A percentile compares a stretch with the other conserved stretches of the same genome.
These are phyloP conservation scores for Carpinus viminea DNA, from an alignment of 306 rosid genomes.

Conservation along the genomic window DNA sequence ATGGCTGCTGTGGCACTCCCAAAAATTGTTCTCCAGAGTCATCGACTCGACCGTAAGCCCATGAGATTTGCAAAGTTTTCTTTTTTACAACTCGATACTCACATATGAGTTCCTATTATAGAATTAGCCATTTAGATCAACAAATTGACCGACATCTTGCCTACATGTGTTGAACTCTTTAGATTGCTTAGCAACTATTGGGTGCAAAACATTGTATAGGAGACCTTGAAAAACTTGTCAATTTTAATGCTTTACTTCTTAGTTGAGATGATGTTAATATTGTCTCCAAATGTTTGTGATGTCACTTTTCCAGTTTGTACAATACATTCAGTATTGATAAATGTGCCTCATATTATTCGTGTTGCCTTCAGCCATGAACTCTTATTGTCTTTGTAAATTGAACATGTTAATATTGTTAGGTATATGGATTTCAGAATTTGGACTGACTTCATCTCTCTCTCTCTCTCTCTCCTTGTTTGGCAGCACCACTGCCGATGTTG, in stretches of 20 bases:
- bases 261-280: neutral
- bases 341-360: neutral
- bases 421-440: neutral
- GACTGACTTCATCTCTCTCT: conserved; percentile 18
- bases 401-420: neutral
- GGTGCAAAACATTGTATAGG: neutral
- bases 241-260: neutral
- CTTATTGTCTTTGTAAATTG: neutral
- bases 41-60: neutral
- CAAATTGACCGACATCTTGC: neutral
- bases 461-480: conserved; percentile 24
- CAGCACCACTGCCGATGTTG: conserved; percentile 97
- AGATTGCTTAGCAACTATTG: neutral
- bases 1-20: too few species aligned
- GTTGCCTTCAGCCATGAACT: neutral
- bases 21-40: too few species aligned
- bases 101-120: neutral
- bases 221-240: neutral
- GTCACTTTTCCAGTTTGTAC: neutral
- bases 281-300: neutral
- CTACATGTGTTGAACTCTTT: too few species aligned
- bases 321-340: neutral
- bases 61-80: neutral
- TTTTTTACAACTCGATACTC: neutral
- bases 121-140: neutral